Conservation (phyloP, 2,329 filamentous ascomycete species). For the Orbilia quercus region DNA sequence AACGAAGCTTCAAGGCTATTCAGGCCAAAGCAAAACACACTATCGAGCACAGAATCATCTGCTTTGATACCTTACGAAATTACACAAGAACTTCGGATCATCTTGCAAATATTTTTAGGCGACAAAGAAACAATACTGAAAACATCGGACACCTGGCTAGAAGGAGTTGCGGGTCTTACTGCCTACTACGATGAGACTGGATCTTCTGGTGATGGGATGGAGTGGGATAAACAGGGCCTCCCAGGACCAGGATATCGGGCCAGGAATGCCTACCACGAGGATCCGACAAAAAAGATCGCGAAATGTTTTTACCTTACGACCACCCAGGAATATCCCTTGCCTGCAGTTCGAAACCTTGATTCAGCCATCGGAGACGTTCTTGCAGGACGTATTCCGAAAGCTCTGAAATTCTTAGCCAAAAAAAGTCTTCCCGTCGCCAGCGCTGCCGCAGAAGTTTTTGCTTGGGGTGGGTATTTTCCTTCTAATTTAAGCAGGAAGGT, state of each 20-base stretch:
- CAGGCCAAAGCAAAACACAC: slow-evolving; percentile 15
- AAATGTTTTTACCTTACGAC: slow-evolving; percentile 41
- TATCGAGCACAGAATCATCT: slow-evolving; percentile 13
- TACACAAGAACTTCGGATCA: slow-evolving; percentile 32
- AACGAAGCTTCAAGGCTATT: slow-evolving; percentile 31
- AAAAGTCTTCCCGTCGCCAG: slow-evolving; percentile 45
- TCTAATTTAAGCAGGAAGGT: slow-evolving; percentile 18
- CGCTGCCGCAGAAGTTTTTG: slow-evolving; percentile 41
- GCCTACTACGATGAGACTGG: slow-evolving; percentile 53
- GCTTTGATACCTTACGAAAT: slow-evolving; percentile 47
- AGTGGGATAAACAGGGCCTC: slow-evolving; percentile 39
- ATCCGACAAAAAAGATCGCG: slow-evolving; percentile 38
- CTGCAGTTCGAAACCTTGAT: slow-evolving; percentile 42
- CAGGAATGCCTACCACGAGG: slow-evolving; percentile 45
- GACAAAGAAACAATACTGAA: slow-evolving; percentile 52
- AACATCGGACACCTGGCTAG: slow-evolving; percentile 39
- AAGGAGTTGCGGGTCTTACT: slow-evolving; percentile 40
- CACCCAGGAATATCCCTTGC: slow-evolving; percentile 34
- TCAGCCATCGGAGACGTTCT: slow-evolving; percentile 41
- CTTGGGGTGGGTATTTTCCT: slow-evolving; percentile 49
- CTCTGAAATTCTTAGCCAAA: slow-evolving; percentile 41
- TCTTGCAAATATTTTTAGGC: slow-evolving; percentile 49
- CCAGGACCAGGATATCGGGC: slow-evolving; percentile 22
- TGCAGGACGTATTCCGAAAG: slow-evolving; percentile 39
- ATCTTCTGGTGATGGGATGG: slow-evolving; percentile 51